Conservation (phyloP, 352 stramenopile genomes). For the Globisporangium paroecandrum region DNA sequence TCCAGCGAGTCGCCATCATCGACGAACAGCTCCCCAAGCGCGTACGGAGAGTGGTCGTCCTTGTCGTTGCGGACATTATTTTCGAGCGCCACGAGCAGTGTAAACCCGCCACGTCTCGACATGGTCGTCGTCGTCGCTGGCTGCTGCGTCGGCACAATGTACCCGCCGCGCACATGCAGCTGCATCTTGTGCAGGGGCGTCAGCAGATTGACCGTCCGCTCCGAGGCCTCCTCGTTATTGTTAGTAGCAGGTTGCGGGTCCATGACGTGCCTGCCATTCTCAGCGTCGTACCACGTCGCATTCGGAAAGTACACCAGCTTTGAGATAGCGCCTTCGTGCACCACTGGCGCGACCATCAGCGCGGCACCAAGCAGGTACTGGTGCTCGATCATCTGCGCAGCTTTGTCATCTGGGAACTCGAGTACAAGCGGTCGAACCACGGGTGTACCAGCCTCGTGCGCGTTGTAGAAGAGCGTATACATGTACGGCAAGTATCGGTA, state of each 20-base stretch:
- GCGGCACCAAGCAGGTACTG: constrained; percentile 74
- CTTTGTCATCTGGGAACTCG: constrained; percentile 57
- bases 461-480: constrained; percentile 78
- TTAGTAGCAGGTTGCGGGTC: background rate
- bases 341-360: constrained; percentile 78
- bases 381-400: constrained; percentile 36
- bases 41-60: constrained; percentile 15
- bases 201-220: constrained; percentile 34
- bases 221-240: background rate
- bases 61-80: background rate
- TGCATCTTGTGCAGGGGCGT: constrained; percentile 55
- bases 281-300: constrained; percentile 62
- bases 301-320: constrained; percentile 62
- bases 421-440: constrained; percentile 58
- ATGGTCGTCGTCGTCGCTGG: constrained; percentile 50
- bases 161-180: constrained; percentile 62
- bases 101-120: constrained; percentile 52
- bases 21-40: constrained; percentile 65
- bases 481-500: constrained; percentile 83
- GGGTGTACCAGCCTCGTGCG: constrained; percentile 36
- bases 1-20: constrained; percentile 71
- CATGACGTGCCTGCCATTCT: constrained; percentile 41
- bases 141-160: constrained; percentile 60
- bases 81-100: constrained; percentile 50
- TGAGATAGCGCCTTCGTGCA: constrained; percentile 59